Evolutionary conservation across 73 alveolate genomes (phyloP), one percentile per base, ranked within the genome.

Genomic region (Effrenium voratum): DNA sequence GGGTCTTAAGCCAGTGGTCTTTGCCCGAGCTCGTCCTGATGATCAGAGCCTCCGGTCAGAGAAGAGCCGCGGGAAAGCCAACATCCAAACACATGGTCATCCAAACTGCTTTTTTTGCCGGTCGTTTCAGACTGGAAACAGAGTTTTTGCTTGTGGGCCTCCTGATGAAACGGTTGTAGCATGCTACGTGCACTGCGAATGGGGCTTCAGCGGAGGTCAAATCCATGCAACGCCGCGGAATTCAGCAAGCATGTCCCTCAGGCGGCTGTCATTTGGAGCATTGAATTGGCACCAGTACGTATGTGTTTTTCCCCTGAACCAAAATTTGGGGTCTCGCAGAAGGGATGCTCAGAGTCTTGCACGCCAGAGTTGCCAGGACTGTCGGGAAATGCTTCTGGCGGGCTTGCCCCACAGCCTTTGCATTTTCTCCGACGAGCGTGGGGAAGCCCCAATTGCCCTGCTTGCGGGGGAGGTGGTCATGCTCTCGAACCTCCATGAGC

Each of bases 351-450:
- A n/a, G 22, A n/a, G 43, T 32, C 34, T 8, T 26, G 43, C 40
- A 6, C 13, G 28, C 16, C 13, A 43, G 36, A 3, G 40, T 40
- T 24, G 32, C 49, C 85, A 88, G 97, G 97, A 68, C 46, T 90
- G 97, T 40, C 97, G 73, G 55, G 52, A 68, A 43, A 90, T 90
- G 97, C 97, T 90, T n/a, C 55, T 66, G 87, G 97, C 97, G 3
- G 97, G 97, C 32, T 80, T 90, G 32, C 88, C 97, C 76, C 52
- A 46, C 88, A 90, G 97, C 76, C 41, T 90, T 38, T 90, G 97
- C 59, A 87, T 90, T 40, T 76, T 76, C 38, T 57, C 47, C 40
- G 97, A 90, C 34, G 77, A 90, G 76, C 97, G 97, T n/a, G 47
- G 40, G 52, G 85, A n/a, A 3, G 52, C 59, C 28, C 49, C 49